phyloP scores from a whole-genome alignment of 805 yeast species.

The Zygosaccharomyces gambellarensis region DNA sequence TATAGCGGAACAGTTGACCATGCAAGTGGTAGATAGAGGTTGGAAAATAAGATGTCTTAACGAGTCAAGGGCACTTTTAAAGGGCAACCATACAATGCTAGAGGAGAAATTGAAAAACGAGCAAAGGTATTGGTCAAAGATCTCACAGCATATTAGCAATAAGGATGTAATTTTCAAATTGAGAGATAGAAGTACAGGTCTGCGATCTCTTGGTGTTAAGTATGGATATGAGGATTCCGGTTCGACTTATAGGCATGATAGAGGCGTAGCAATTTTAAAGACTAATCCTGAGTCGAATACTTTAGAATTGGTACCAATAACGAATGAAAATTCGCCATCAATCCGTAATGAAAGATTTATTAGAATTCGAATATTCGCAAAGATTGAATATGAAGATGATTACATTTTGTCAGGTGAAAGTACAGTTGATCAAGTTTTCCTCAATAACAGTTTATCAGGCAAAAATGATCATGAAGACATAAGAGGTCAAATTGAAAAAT shows the following conservation, averaged over 20 bases:
- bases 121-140: constrained; percentile 50
- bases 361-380: constrained; percentile 54
- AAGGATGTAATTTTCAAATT: constrained; percentile 51
- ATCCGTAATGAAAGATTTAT: constrained; percentile 45
- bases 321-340: constrained; percentile 7
- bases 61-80: constrained; percentile 49
- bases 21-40: constrained; percentile 43
- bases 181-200: constrained; percentile 50
- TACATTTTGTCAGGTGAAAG: constrained; percentile 57
- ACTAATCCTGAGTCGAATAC: constrained; percentile 38
- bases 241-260: constrained; percentile 58
- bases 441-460: constrained; percentile 8
- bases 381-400: constrained; percentile 48
- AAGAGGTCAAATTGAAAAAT: constrained; percentile 55
- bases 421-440: constrained; percentile 18
- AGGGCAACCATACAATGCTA: constrained; percentile 48
- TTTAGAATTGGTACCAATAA: constrained; percentile 39
- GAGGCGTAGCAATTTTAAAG: constrained; percentile 69
- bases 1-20: constrained; percentile 24
- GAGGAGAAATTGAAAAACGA: constrained; percentile 56
- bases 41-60: constrained; percentile 77
- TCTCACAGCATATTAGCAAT: constrained; percentile 26
- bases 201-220: constrained; percentile 64
- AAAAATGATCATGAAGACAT: constrained; percentile 35
- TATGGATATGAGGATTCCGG: constrained; percentile 94